Evolutionary conservation across 306 rosid species (phyloP), one percentile per base, ranked within the genome.

Genomic region (Clitoria ternatea): DNA sequence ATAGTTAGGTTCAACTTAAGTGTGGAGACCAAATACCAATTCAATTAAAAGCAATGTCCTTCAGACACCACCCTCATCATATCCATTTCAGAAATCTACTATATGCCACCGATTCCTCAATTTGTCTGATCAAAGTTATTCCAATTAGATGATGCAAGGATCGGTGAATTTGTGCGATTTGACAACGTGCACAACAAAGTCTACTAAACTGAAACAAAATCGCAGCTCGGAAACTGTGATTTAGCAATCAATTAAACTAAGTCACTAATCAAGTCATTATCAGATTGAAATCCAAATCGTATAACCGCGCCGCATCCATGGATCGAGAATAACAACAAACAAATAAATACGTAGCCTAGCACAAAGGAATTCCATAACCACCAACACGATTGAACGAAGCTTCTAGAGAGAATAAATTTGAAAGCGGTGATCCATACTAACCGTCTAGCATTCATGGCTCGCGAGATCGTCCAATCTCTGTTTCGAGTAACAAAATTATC

Each of bases 361-460:
- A 48, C 3, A 24, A 17, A 37, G 11, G 48, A 75, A 43, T 57
- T 43, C 42, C 43, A 32, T 7, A 55, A 66, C 11, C 44, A 14
- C 4, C 9, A 19, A 32, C 45, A 33, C 35, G 4, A 39, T 40
- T 18, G 5, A 50, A 10, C 48, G 53, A 55, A 66, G 8, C 44
- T 23, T 66, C 5, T 32, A 0, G 19, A 37, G 18, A 66, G 33
- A 66, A 43, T 7, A 9, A 33, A 9, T 39, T 7, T 14, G 39
- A 27, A 22, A 65, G 9, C 30, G 22, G 17, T 19, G 60, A 72
- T 26, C 35, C 17, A n/a, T 45, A 59, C 83, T 40, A 40, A 79
- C 83, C 76, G 73, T 69, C 83, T 60, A 59, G 83, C 19, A 67
- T 73, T 73, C 83, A 79, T 79, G 66, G 66, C 76, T 60, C 6